Base-by-base conservation (phyloP, 257 asterid genomes). In the Oldenlandia corymbosa region DNA sequence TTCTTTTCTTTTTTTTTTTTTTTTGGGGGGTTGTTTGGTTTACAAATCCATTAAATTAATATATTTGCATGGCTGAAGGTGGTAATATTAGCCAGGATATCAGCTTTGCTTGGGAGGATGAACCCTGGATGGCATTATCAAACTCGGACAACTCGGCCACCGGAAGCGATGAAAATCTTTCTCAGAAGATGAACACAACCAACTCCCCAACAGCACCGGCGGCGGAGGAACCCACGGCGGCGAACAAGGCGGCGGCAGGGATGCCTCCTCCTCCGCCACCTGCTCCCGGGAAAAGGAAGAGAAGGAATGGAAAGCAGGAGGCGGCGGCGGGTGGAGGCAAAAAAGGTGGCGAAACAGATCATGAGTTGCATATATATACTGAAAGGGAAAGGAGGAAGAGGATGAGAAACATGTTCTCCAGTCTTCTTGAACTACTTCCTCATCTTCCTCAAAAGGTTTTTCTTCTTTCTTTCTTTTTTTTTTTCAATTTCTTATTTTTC, bases 351-450 rank as follows among this genome's bases (percentile, higher is more conserved):
- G 85, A 71, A 58, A 58, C 78, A 1, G 94, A 86, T 47, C 90
- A 84, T 45, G 92, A 84, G 77, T 20, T 83, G 75, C 96, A 85
- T 49, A 85, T 79, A 71, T 80, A 81, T 88, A 91, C 95, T 0
- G 94, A 88, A 73, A 88, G 97, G 61, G 93, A 88, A 66, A 82
- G 95, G 65, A 86, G 97, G 68, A 91, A 88, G 75, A 91, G 82
- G 86, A 91, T 91, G 97, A 75, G 90, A 53, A 76, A 75, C 74
- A 80, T 82, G 91, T 91, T 88, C 60, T 57, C 81, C 8, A 84
- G 56, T 75, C 97, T 91, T 63, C 97, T 85, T 67, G 81, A 83
- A 72, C 73, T 91, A 82, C 88, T 91, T 54, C 95, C 97, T 63
- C 94, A 88, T 2, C 85, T 87, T 68, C 85, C 96, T 32, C 74